phyloP scores from a whole-genome alignment of 352 stramenopile species.

The Nothophytophthora sp. region DNA sequence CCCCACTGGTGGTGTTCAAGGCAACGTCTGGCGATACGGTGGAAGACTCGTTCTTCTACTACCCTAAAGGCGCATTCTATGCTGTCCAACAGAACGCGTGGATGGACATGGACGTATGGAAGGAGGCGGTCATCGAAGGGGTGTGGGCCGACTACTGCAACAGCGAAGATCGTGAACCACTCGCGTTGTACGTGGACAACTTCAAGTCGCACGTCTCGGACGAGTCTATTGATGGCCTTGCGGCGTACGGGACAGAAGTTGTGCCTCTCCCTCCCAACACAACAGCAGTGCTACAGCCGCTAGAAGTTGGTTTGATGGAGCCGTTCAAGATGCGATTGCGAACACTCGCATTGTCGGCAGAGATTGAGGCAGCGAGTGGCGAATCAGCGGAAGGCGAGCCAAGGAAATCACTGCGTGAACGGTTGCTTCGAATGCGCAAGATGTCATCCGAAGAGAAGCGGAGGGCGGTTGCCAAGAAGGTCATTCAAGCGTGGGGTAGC shows the following conservation, averaged over 20 bases:
- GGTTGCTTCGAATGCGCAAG: neutral
- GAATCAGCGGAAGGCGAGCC: neutral
- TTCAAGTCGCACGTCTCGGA: slow-evolving; percentile 5
- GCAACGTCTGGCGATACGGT: no score
- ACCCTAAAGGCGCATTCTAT: no score
- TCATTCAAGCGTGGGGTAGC: neutral
- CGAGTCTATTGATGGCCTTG: slow-evolving; percentile 3
- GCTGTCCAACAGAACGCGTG: neutral
- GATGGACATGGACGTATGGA: neutral
- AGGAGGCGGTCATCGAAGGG: neutral
- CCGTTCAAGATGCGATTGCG: slow-evolving; percentile 18
- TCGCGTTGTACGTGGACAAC: slow-evolving; percentile 2
- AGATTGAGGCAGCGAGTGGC: neutral
- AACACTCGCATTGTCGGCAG: neutral
- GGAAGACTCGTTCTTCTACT: no score
- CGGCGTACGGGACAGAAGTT: slow-evolving; percentile 8
- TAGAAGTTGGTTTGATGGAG: slow-evolving; percentile 22
- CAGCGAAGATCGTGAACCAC: neutral
- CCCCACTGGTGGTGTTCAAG: no score
- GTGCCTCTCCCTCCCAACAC: slow-evolving; percentile 17
- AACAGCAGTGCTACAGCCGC: slow-evolving; percentile 14
- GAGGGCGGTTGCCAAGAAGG: neutral
- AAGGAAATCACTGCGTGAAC: neutral
- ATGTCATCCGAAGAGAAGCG: neutral
- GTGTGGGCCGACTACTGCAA: neutral